phyloP scores from a whole-genome alignment of 257 asterid genomes.

The Plantago major region DNA sequence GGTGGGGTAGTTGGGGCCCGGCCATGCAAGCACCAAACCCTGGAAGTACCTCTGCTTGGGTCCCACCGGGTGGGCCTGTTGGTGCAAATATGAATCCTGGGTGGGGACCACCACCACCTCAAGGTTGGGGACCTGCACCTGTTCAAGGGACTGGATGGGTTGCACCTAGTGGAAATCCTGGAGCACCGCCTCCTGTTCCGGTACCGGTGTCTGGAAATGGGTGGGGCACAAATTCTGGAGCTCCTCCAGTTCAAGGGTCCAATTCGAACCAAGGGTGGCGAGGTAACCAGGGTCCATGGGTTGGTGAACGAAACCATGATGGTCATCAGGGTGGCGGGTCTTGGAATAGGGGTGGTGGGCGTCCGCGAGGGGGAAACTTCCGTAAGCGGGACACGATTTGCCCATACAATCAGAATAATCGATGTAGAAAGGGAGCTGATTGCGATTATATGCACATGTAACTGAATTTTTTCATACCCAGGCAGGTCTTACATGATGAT shows the following conservation, averaged over 20 bases:
- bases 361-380: slow-evolving; percentile 26
- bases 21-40: slow-evolving; percentile 44
- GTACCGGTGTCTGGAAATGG: slow-evolving; percentile 34
- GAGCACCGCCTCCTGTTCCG: slow-evolving; percentile 40
- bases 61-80: slow-evolving; percentile 36
- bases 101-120: slow-evolving; percentile 53
- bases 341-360: slow-evolving; percentile 64
- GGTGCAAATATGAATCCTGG: slow-evolving; percentile 43
- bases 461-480: too few species aligned
- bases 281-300: slow-evolving; percentile 51
- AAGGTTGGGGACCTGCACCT: slow-evolving; percentile 31
- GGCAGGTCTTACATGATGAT: too few species aligned
- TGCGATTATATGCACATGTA: slow-evolving; percentile 60
- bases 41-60: slow-evolving; percentile 51
- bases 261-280: slow-evolving; percentile 57
- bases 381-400: slow-evolving; percentile 38
- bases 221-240: slow-evolving; percentile 45
- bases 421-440: slow-evolving; percentile 67
- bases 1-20: slow-evolving; percentile 65
- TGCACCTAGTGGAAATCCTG: slow-evolving; percentile 26
- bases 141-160: slow-evolving; percentile 38
- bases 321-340: slow-evolving; percentile 58
- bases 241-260: slow-evolving; percentile 44
- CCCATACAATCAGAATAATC: slow-evolving; percentile 56
- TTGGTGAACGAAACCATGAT: slow-evolving; percentile 38